Base-by-base conservation (phyloP, 768 basidiomycete species). In the Pholiota conissans region DNA sequence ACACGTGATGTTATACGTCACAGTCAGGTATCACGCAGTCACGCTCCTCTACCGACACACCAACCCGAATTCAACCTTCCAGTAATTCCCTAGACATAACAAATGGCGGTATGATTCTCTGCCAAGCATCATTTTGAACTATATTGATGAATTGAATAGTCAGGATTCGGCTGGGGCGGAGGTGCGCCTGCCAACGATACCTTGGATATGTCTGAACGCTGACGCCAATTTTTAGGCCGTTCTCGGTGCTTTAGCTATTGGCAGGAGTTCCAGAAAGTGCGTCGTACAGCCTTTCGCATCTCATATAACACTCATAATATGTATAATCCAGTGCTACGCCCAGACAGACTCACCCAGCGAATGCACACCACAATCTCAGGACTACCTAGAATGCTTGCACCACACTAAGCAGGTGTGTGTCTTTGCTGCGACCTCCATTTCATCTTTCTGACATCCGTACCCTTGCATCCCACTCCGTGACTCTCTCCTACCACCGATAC, bases 361-460 rank as follows among this genome's bases (percentile, higher is more conserved):
- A 65, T 98, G 95, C 72, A 77, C 79, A 14, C 73, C 80, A 14
- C 86, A 84, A 59, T 84, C 83, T 50, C 90, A 89, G 61, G 95
- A 96, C 72, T 98, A 98, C 74, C 68, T 95, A 55, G 93, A 95
- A 70, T 97, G 95, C 71, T 74, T 98, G 56, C 94, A 96, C 70
- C 85, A 88, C 67, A 85, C 83, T 26, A 90, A 95, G 74, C 93
- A 94, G 85, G 95, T 93, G 61, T 67, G 84, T 65, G 42, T 49
- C 6, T 20, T 6, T 18, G 20, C 13, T 10, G 1, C 11, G 8
- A 11, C 42, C 5, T 8, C 24, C 18, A 22, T 24, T 2, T 22
- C 18, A 11, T 45, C 22, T 24, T 22, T 7, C 22, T 45, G 42
- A 45, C 30, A 32, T 32, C 13, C 30, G 13, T 13, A 13, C 16